Base-by-base conservation (phyloP, 306 rosid species). In the Rubus idaeus region DNA sequence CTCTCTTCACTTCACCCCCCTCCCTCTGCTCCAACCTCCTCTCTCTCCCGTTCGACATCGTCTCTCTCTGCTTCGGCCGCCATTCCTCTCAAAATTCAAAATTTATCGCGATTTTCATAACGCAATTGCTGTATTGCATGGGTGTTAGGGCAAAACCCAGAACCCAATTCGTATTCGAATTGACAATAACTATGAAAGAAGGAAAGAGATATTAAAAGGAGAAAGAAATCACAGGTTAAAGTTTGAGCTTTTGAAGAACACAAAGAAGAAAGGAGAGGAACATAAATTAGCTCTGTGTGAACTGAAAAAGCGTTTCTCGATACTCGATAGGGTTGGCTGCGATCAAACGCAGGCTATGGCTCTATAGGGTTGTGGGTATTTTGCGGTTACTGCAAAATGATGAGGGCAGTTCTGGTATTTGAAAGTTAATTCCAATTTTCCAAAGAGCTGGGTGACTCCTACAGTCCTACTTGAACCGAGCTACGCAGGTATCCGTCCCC, bases 21-120 rank as follows among this genome's bases (percentile, higher is more conserved):
- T 42, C 23, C 55, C 47, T 76, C 70, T 39, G 7, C 65, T 75
- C 18, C 79, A 2, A 42, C 72, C 73, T 41, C 35, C 72, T 47
- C 72, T 16, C 9, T 55, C 35, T 13, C 72, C 58, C 35, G 2
- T 26, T 74, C 53, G 13, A 4, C 58, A 49, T 69, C 67, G 11
- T 14, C 44, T 41, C 21, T 52, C n/a, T 23, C 55, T 16, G 55
- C 72, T 21, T 67, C 52, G 20, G 47, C 67, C 41, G 37, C 77
- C 55, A 62, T 62, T 30, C 20, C 63, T 8, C 61, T 26, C 44
- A 30, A 14, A 62, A 56, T 20, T 12, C 20, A 3, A 20, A 20
- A 18, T 20, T 56, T 20, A 35, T 13, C 44, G 44, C 67, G 44
- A 62, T 5, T 62, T 62, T 62, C 42, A 35, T 62, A 26, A 5